Base-by-base conservation (phyloP, 2,329 filamentous ascomycete species). In the Cladosporium velox region DNA sequence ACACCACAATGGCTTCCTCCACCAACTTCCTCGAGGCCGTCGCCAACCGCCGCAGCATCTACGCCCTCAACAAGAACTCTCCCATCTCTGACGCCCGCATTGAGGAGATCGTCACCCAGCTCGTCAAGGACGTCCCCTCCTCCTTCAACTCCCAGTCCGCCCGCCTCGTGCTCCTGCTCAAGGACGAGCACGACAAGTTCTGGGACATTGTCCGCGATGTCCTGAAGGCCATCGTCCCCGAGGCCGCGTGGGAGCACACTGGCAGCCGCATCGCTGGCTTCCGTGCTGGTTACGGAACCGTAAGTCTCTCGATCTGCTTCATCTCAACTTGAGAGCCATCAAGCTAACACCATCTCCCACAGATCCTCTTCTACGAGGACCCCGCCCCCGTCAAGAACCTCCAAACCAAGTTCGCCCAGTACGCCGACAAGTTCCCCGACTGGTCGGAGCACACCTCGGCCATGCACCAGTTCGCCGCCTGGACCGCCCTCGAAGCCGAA, bases 91-190 rank as follows among this genome's bases (percentile, higher is more conserved):
- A 93, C 82, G 78, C 82, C 62, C 86, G 92, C 74, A 82, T 93
- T 78, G 80, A 86, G 74, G 86, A 90, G 73, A 86, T 93, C 75
- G 85, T 81, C 66, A 77, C 81, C 62, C 74, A 81, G 66, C 83
- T 87, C 64, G 82, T 95, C 71, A 82, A 87, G 67, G 84, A 92
- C 77, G 84, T 90, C 1, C 93, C 93, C 51, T 90, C 87, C 62
- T 88, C 89, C 70, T 97, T 97, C 89, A 97, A 97, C 87, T 91
- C 88, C 51, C 93, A 97, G 83, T 88, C 88, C 71, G 90, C 91
- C 71, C 89, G 93, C 67, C 81, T 90, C 66, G 86, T 96, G 58
- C 86, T 97, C 61, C 87, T 97, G 64, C 85, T 95, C 74, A 89
- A 90, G 74, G 86, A 86, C 68, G 91, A 97, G 79, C 93, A 97